These are phyloP conservation scores for Rosa multiflora DNA, from an alignment of 306 rosid species.

Conservation along the genomic window DNA sequence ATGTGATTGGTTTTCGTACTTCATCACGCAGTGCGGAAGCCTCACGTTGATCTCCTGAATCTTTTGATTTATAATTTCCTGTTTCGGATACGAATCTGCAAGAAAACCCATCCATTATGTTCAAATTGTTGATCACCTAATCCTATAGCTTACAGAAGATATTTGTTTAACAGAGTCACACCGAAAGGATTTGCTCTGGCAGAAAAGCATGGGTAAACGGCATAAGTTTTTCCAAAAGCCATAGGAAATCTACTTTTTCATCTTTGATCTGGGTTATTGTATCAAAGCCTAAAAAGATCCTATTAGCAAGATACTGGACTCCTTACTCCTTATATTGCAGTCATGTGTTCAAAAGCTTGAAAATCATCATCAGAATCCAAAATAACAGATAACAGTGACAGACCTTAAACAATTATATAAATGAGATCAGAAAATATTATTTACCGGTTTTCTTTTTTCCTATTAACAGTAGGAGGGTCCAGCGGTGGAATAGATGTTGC, in stretches of 20 bases:
- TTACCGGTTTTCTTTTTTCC: conserved; percentile 60
- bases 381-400: background rate
- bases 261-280: background rate
- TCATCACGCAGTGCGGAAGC: conserved; percentile 85
- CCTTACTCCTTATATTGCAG: background rate
- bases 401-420: background rate
- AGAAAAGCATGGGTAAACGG: background rate
- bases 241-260: background rate
- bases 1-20: conserved; percentile 40
- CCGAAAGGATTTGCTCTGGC: background rate
- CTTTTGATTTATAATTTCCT: conserved; percentile 47
- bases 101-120: conserved; percentile 16
- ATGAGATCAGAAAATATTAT: background rate
- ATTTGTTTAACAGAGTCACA: background rate
- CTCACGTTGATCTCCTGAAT: conserved; percentile 60
- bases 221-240: background rate
- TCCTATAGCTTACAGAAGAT: background rate
- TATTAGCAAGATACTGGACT: background rate
- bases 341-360: background rate
- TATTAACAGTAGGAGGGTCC: conserved; percentile 49
- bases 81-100: conserved; percentile 66
- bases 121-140: background rate
- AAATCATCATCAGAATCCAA: background rate
- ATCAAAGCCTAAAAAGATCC: background rate
- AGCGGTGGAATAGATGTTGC: conserved; percentile 55